These are phyloP conservation scores for Sapria himalayana DNA, from an alignment of 345 rosid genomes.

Conservation along the genomic window DNA sequence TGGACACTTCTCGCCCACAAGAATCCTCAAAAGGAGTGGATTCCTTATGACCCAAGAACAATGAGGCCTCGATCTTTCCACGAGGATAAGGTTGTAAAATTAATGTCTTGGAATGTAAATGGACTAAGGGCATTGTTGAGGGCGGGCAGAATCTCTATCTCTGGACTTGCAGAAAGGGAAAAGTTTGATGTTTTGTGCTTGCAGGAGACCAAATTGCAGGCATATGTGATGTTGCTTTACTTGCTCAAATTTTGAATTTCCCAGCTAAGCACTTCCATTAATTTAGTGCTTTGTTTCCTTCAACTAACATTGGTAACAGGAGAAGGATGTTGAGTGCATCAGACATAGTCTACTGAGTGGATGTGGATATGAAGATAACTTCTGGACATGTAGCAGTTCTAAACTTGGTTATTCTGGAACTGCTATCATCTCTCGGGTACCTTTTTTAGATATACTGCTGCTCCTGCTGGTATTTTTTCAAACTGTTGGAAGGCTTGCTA, in stretches of 20 bases:
- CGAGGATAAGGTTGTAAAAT: slow-evolving; percentile 28
- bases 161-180: slow-evolving; percentile 70
- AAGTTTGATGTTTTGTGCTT: slow-evolving; percentile 70
- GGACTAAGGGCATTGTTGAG: slow-evolving; percentile 73
- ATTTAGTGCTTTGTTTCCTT: not conserved
- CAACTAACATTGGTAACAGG: slow-evolving; percentile 21
- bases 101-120: slow-evolving; percentile 94
- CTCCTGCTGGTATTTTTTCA: too few relatives aligned
- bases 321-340: slow-evolving; percentile 64
- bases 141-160: slow-evolving; percentile 45
- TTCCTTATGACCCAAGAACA: slow-evolving; percentile 55
- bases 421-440: slow-evolving; percentile 83
- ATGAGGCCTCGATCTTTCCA: slow-evolving; percentile 49
- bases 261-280: not conserved
- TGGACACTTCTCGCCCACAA: slow-evolving; percentile 81
- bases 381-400: slow-evolving; percentile 75
- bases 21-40: slow-evolving; percentile 82
- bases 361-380: slow-evolving; percentile 66
- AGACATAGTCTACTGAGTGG: slow-evolving; percentile 43
- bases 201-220: slow-evolving; percentile 93
- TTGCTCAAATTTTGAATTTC: slow-evolving; percentile 1
- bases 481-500: too few relatives aligned
- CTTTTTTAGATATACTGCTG: too few relatives aligned
- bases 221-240: slow-evolving; percentile 9
- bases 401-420: slow-evolving; percentile 97